phyloP scores from a whole-genome alignment of 108 stramenopile genomes.

The Pseudonitzschia multistriata region DNA sequence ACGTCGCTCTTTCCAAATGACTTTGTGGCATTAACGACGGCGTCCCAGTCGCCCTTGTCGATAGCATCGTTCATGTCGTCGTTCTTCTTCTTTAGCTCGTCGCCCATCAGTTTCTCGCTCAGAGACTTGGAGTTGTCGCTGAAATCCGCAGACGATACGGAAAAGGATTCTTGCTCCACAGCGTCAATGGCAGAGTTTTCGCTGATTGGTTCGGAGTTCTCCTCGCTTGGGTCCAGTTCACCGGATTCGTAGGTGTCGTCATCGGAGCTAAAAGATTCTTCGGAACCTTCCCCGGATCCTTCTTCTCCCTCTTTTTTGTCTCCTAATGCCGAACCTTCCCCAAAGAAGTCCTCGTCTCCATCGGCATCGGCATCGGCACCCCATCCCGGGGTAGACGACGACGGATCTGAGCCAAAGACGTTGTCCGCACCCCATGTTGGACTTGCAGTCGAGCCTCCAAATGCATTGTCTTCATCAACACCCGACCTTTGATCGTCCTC shows the following conservation, averaged over 20 bases:
- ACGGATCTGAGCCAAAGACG: conserved; percentile 20
- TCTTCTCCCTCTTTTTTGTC: conserved; percentile 10
- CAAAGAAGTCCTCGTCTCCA: conserved; percentile 33
- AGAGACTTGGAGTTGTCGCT: conserved; percentile 17
- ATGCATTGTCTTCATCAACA: conserved; percentile 10
- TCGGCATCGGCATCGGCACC: conserved; percentile 17
- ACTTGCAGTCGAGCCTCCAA: conserved; percentile 5
- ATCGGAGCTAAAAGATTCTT: conserved; percentile 32
- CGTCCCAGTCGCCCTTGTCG: conserved; percentile 45
- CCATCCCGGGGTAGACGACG: conserved; percentile 15
- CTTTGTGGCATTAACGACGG: conserved; percentile 35
- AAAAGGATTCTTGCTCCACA: conserved; percentile 15
- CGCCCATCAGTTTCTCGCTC: neutral
- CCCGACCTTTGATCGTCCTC: conserved; percentile 21
- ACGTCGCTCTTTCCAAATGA: conserved; percentile 16
- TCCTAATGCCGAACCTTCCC: conserved; percentile 4
- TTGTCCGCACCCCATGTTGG: conserved; percentile 27
- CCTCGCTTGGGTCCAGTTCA: neutral
- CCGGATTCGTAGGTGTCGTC: conserved; percentile 36
- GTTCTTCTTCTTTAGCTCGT: conserved; percentile 18
- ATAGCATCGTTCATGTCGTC: conserved; percentile 40
- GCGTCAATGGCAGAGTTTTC: conserved; percentile 17
- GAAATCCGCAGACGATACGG: conserved; percentile 27
- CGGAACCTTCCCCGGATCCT: conserved; percentile 17
- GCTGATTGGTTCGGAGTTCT: neutral